Base-by-base conservation (phyloP, 176 grass and related monocot species). In the Thinopyrum elongatum region DNA sequence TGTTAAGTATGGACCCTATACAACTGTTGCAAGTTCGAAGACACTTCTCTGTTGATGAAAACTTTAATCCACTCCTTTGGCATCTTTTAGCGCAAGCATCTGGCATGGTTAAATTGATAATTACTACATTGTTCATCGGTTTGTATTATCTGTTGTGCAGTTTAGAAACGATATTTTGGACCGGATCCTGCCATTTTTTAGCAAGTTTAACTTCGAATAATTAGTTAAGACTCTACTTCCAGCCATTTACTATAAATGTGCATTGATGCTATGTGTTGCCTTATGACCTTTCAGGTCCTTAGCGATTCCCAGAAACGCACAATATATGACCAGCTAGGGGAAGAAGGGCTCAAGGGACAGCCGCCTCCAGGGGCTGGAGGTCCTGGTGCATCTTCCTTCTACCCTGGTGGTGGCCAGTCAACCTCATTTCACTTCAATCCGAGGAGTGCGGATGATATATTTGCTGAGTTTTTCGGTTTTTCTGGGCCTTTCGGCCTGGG, bases 301-400 rank as follows among this genome's bases (percentile, higher is more conserved):
- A 95, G 93, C n/a, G 97, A 98, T 84, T 75, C 93, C 21, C 90
- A 95, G 83, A 98, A 98, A 79, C 93, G 88, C n/a, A 65, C 77
- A 13, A 84, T 95, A 31, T 98, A 94, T 85, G 96, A 98, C 80
- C 94, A 98, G 80, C 90, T 94, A 78, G 94, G 97, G 14, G 92
- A 98, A 88, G 94, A 98, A 77, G 97, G 97, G 65, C 88, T 95
- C 38, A 92, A 95, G 86, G 90, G 92, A 1, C 89, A 92, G 22
- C 93, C 93, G 2, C 92, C 93, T 19, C 81, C 92, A 13, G 91
- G 93, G 7, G 81, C 88, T 6, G 85, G 85, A 42, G 91, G 77
- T 34, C 63, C 91, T 65, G 77, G 65, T 9, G 68, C 81, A 23
- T 63, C 82, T 64, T 82, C 93, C 13, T 98, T 82, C 80, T 93